Conservation (phyloP, 2,329 filamentous ascomycete species). For the Triangularia verruculosa region DNA sequence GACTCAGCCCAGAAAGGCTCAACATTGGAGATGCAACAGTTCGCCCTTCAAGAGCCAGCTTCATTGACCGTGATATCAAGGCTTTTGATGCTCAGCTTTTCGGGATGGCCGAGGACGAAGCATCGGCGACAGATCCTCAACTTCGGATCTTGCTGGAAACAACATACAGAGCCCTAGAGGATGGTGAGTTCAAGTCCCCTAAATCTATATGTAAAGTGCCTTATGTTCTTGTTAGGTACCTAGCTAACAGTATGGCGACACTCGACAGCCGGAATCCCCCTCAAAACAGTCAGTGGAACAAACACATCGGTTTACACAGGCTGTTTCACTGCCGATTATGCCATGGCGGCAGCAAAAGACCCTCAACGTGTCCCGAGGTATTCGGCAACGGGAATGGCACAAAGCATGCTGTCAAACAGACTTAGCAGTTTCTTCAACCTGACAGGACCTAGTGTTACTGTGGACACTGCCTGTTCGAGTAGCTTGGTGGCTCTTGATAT, state of each 20-base stretch:
- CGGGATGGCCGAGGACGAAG: not conserved
- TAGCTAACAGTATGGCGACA: no score
- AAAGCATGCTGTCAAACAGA: conserved; percentile 33
- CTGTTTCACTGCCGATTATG: conserved; percentile 30
- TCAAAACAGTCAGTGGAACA: conserved; percentile 28
- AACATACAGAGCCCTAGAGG: conserved; percentile 2
- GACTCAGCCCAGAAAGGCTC: not conserved
- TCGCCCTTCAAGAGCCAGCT: not conserved
- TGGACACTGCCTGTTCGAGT: conserved; percentile 11
- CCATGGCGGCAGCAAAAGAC: not conserved
- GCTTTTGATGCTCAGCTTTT: conserved; percentile 6
- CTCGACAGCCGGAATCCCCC: conserved; percentile 28
- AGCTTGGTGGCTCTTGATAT: conserved; percentile 25
- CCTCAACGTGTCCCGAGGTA: conserved; percentile 10
- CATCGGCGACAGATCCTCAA: not conserved
- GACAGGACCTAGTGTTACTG: not conserved
- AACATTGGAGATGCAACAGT: not conserved
- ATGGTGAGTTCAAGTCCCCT: no score
- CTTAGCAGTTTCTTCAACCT: conserved; percentile 33
- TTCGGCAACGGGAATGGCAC: conserved; percentile 28
- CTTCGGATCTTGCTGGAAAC: not conserved
- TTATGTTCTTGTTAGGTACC: no score
- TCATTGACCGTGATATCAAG: not conserved
- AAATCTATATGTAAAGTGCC: no score
- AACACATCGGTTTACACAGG: conserved; percentile 34